These are phyloP conservation scores for Rhodotorula toruloides DNA, from an alignment of 768 basidiomycete genomes.

Conservation along the genomic window DNA sequence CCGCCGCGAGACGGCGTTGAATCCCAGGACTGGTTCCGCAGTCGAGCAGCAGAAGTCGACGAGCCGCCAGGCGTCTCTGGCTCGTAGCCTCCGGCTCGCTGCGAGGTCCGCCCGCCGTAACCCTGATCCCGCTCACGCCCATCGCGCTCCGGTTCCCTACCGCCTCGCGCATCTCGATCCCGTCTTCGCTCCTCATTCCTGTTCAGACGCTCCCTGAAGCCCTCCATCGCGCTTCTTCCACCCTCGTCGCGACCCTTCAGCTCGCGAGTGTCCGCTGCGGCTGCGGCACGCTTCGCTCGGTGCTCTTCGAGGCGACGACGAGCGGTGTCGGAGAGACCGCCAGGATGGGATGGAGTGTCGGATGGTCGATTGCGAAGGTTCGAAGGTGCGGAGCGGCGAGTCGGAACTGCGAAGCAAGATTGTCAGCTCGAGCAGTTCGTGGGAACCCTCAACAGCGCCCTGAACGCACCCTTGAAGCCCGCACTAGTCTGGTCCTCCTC, in stretches of 20 bases:
- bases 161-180: conserved; percentile 41
- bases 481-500: conserved; percentile 50
- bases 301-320: conserved; percentile 70
- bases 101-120: not conserved
- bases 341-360: conserved; percentile 89
- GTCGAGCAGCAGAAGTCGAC: conserved; percentile 59
- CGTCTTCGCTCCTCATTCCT: conserved; percentile 50
- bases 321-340: conserved; percentile 75
- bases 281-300: conserved; percentile 59
- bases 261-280: conserved; percentile 50
- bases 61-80: conserved; percentile 27
- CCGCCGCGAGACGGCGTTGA: conserved; percentile 62
- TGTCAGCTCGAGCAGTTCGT: not conserved
- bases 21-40: conserved; percentile 91
- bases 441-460: not conserved
- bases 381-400: conserved; percentile 56
- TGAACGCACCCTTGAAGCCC: conserved; percentile 77
- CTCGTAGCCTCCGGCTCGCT: conserved; percentile 45
- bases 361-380: conserved; percentile 69
- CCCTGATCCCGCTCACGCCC: conserved; percentile 42
- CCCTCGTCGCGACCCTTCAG: conserved; percentile 25
- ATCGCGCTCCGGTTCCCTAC: conserved; percentile 45
- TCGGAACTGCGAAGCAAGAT: conserved; percentile 59
- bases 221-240: conserved; percentile 32
- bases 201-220: conserved; percentile 83